Evolutionary conservation across 2,329 filamentous ascomycete species (phyloP).

Genomic region (Aspergillus texensis): DNA sequence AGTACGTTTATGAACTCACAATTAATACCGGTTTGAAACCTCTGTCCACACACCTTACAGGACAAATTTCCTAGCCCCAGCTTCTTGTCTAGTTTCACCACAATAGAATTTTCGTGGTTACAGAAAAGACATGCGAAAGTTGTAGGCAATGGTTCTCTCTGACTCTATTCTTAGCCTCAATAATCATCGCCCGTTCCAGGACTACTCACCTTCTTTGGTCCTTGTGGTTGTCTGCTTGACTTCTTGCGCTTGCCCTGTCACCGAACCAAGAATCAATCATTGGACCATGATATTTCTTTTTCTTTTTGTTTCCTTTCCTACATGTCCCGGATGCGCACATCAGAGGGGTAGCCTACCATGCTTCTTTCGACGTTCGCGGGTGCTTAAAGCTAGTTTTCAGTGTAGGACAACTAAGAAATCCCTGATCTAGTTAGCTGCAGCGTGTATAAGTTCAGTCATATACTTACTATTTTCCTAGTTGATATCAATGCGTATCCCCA

Average conservation of each 20-base stretch:
- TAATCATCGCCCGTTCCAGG: slow-evolving; percentile 5
- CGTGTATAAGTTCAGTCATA: background rate
- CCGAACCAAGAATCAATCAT: background rate
- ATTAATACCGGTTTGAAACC: slow-evolving; percentile 90
- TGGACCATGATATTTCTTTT: background rate
- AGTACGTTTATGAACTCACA: slow-evolving; percentile 58
- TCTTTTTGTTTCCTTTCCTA: background rate
- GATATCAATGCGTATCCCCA: background rate
- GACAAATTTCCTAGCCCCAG: slow-evolving; percentile 78
- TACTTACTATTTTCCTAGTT: background rate
- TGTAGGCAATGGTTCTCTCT: slow-evolving; percentile 59
- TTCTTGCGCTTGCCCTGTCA: slow-evolving; percentile 86
- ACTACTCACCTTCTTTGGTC: slow-evolving; percentile 73
- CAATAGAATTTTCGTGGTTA: slow-evolving; percentile 93
- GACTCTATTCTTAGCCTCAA: slow-evolving; percentile 14
- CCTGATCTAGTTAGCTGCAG: background rate
- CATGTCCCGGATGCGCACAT: background rate
- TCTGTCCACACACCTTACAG: slow-evolving; percentile 92
- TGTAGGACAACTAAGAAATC: background rate
- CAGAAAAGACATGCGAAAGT: slow-evolving; percentile 98
- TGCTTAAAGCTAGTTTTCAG: background rate
- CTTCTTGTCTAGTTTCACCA: slow-evolving; percentile 93
- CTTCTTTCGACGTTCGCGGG: background rate
- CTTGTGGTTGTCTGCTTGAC: slow-evolving; percentile 78
- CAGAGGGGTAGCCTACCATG: background rate